A percentile compares a stretch with the other conserved stretches of the same genome.
These are phyloP conservation scores for Macrolepiota dolichaula DNA, from an alignment of 768 basidiomycete species.

Conservation along the genomic window DNA sequence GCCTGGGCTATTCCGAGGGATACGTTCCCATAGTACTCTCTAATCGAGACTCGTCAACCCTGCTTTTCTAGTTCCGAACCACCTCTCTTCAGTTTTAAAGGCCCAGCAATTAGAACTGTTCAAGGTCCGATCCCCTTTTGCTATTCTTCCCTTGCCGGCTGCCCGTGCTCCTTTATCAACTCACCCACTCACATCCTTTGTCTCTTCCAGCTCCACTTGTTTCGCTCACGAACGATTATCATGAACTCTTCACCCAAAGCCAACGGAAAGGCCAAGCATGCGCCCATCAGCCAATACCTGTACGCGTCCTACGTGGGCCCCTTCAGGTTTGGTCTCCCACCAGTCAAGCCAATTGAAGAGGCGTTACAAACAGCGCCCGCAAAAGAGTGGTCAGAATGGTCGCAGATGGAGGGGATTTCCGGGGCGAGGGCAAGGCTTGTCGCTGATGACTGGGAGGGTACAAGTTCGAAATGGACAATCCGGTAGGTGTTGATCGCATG, in stretches of 20 bases:
- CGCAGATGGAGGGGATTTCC: not conserved
- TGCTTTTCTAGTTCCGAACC: conserved; percentile 5
- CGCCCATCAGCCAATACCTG: not conserved
- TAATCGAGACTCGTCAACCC: not conserved
- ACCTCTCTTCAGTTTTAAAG: not conserved
- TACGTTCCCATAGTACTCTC: conserved; percentile 3
- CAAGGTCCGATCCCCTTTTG: not conserved
- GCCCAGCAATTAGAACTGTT: not conserved
- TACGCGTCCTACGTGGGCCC: not conserved
- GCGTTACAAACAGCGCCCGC: not conserved
- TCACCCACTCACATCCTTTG: not conserved
- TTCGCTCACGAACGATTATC: not conserved
- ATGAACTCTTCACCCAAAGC: conserved; percentile 6
- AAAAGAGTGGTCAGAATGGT: conserved; percentile 4
- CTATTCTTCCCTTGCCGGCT: not conserved
- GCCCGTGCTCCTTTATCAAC: not conserved
- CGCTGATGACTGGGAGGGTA: conserved; percentile 10
- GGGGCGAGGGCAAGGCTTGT: conserved; percentile 7
- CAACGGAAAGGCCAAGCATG: conserved; percentile 9
- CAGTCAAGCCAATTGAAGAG: not conserved
- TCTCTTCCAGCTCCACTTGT: not conserved
- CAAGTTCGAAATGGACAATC: conserved; percentile 6
- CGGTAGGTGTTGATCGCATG: not conserved
- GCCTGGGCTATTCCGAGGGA: not conserved
- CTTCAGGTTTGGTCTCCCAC: conserved; percentile 3